Evolutionary conservation across 2,329 filamentous ascomycete species (phyloP), one percentile per base, ranked within the genome.

Genomic region (Clonostachys byssicola): DNA sequence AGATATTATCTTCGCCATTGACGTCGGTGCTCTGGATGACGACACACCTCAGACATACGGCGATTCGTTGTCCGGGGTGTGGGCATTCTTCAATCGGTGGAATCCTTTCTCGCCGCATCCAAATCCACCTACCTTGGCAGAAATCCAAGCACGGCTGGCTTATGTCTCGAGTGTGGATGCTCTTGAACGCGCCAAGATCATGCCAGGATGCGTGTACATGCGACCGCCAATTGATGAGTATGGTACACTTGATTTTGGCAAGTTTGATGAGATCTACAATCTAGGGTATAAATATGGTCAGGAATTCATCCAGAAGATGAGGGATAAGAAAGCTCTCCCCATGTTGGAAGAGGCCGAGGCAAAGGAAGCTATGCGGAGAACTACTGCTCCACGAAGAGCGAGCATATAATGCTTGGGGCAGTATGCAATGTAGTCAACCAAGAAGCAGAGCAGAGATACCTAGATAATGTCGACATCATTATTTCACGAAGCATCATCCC

Each of bases 101-200:
- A 99, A 99, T 57, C 92, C 94, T 0, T 92, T 99, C 64, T 95
- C 89, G 1, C 77, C 80, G 2, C 84, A 85, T 51, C 88, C 94
- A 1, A 99, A 99, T 57, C 94, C 94, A 8, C 94, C 94, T 0
- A 97, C 94, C 0, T 73, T 99, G 12, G 91, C 90, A 0, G 94
- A 99, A 66, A 99, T 99, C 51, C 95, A 99, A 70, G 92, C 89
- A 6, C 81, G 94, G 2, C 77, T 99, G 7, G 94, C 94, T 1
- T 99, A 99, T 60, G 94, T 99, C 42, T 94, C 88, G 6, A 95
- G 88, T 47, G 90, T 96, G 12, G 94, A 97, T 64, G 94, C 94
- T 23, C 75, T 99, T 23, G 94, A 99, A 66, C 80, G 92, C 36
- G 94, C 94, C 20, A 99, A 99, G 75, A 86, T 78, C 5, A 92